These are phyloP conservation scores for Setaria italica DNA, from an alignment of 202 grass and related monocot genomes.

Conservation along the genomic window DNA sequence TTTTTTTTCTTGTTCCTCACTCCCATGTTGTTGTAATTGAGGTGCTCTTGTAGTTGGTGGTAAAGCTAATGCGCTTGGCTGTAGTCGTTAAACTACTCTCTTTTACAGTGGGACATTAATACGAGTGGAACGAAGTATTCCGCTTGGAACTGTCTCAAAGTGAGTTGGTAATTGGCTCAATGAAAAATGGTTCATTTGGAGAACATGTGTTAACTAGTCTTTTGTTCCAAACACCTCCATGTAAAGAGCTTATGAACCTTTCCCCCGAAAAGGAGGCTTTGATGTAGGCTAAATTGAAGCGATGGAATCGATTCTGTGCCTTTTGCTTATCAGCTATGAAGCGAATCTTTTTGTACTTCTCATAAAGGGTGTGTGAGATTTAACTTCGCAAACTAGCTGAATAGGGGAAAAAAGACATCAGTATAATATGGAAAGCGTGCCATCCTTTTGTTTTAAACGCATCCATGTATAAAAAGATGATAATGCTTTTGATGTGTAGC, in stretches of 20 bases:
- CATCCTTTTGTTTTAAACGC: not conserved
- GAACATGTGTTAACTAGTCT: not conserved
- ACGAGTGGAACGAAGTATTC: not conserved
- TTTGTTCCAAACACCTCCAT: not conserved
- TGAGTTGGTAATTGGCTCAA: not conserved
- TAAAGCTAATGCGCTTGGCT: conserved; percentile 11
- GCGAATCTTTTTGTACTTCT: not conserved
- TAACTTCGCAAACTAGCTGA: not conserved
- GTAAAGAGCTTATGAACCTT: not conserved
- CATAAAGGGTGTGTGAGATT: not conserved
- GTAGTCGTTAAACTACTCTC: not conserved
- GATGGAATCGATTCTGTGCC: not conserved
- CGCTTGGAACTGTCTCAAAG: not conserved
- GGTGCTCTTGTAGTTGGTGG: not conserved
- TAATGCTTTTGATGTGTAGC: not conserved
- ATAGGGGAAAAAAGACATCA: not conserved
- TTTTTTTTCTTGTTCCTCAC: not conserved
- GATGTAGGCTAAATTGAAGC: not conserved
- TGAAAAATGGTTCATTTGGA: not conserved
- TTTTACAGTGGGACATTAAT: not conserved
- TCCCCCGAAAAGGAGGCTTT: not conserved
- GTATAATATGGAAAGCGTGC: not conserved
- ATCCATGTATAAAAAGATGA: not conserved
- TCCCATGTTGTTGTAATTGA: conserved; percentile 35
- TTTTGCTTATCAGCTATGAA: not conserved